Evolutionary conservation across 371 early-diverging fungal species (phyloP).

Genomic region (Syncephalastrum monosporum): DNA sequence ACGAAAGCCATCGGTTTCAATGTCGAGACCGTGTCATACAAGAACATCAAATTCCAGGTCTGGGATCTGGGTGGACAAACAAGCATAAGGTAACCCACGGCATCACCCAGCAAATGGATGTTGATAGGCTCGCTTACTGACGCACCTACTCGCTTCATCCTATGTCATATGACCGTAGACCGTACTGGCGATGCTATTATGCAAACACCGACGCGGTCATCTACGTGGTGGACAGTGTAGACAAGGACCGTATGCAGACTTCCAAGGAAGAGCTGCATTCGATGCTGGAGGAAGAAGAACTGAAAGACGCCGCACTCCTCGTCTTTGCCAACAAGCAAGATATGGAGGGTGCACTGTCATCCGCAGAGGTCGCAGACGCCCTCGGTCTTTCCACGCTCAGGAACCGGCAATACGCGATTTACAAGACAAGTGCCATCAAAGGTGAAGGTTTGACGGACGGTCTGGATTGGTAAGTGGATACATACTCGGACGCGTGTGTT

Average conservation of each 20-base stretch:
- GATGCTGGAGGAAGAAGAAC: conserved; percentile 89
- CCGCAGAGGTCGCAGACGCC: conserved; percentile 84
- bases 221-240: conserved; percentile 94
- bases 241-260: conserved; percentile 86
- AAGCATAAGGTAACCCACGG: conserved; percentile 73
- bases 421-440: conserved; percentile 90
- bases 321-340: conserved; percentile 94
- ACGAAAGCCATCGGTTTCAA: conserved; percentile 81
- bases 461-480: conserved; percentile 66
- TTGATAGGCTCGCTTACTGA: neutral
- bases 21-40: conserved; percentile 96
- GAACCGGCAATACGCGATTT: conserved; percentile 90
- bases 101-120: neutral
- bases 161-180: conserved; percentile 15
- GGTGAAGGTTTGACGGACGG: conserved; percentile 97
- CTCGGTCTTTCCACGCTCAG: conserved; percentile 81
- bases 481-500: conserved; percentile 1
- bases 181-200: conserved; percentile 66
- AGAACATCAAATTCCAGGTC: conserved; percentile 95
- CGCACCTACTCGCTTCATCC: neutral
- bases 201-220: conserved; percentile 92
- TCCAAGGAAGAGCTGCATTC: conserved; percentile 87
- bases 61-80: conserved; percentile 99
- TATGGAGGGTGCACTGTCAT: conserved; percentile 85
- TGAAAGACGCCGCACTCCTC: conserved; percentile 78